Conservation (phyloP, 2,329 filamentous ascomycete species). For the Dothidotthia symphoricarpi region DNA sequence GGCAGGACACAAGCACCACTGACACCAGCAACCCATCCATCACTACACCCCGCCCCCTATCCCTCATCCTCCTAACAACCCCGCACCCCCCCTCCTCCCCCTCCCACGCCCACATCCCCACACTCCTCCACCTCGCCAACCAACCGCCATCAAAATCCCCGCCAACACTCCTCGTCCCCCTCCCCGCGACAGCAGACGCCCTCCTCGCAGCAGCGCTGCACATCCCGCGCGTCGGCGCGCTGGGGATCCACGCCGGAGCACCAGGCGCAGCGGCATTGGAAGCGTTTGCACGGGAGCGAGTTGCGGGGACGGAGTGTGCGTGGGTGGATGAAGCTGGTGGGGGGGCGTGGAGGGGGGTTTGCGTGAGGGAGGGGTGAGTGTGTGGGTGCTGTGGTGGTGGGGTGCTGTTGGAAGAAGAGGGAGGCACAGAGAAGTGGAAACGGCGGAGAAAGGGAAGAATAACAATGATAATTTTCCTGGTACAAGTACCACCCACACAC, state of each 20-base stretch:
- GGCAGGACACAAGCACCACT: neutral
- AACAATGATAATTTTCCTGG: too few relatives aligned
- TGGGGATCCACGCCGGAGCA: slow-evolving; percentile 59
- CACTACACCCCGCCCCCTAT: slow-evolving; percentile 8
- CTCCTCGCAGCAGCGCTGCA: slow-evolving; percentile 58
- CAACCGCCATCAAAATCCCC: slow-evolving; percentile 4
- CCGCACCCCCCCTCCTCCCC: slow-evolving; percentile 35
- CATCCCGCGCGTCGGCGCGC: slow-evolving; percentile 63
- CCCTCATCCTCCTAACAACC: slow-evolving; percentile 35
- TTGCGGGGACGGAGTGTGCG: slow-evolving; percentile 53
- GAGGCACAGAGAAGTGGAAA: too few relatives aligned
- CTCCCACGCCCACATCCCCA: slow-evolving; percentile 37
- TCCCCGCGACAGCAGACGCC: slow-evolving; percentile 60
- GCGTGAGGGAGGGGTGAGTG: slow-evolving; percentile 15
- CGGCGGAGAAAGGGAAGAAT: too few relatives aligned
- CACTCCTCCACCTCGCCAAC: slow-evolving; percentile 29
- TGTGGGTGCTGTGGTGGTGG: too few relatives aligned
- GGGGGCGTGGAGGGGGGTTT: slow-evolving; percentile 48
- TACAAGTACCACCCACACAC: too few relatives aligned
- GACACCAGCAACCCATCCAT: neutral
- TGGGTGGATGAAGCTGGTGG: slow-evolving; percentile 56
- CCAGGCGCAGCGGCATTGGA: slow-evolving; percentile 58
- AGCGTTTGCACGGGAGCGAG: slow-evolving; percentile 55
- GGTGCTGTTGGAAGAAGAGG: too few relatives aligned
- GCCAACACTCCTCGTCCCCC: slow-evolving; percentile 59